Conservation (phyloP, 768 basidiomycete genomes). For the Tulasnella sp. region DNA sequence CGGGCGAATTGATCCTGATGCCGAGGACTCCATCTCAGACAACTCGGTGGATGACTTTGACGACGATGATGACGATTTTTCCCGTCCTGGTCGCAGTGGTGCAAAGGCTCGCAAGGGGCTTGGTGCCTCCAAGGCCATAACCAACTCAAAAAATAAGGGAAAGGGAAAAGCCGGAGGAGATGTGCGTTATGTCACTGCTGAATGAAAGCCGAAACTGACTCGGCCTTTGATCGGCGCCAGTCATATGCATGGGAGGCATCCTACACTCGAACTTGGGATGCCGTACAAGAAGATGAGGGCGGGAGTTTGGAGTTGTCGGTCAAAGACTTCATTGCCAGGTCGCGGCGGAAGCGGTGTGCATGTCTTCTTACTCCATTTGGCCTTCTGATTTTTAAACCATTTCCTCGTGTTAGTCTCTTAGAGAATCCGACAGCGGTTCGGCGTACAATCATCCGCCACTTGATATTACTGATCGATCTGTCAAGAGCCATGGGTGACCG, state of each 20-base stretch:
- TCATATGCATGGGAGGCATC: conserved; percentile 90
- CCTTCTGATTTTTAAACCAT: conserved; percentile 2
- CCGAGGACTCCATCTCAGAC: conserved; percentile 62
- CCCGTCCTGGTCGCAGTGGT: conserved; percentile 14
- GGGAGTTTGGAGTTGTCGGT: conserved; percentile 88
- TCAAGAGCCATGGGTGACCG: conserved; percentile 89
- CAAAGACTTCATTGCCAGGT: conserved; percentile 77
- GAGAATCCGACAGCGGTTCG: conserved; percentile 81
- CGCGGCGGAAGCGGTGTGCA: conserved; percentile 64
- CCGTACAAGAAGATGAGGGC: conserved; percentile 88
- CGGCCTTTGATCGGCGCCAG: conserved; percentile 10
- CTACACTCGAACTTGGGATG: conserved; percentile 92
- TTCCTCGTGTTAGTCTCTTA: conserved; percentile 44
- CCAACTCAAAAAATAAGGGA: conserved; percentile 35
- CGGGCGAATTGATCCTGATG: conserved; percentile 20
- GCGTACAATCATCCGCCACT: conserved; percentile 91
- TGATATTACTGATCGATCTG: conserved; percentile 85
- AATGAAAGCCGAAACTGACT: neutral
- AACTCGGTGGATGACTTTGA: conserved; percentile 48
- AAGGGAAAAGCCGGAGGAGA: conserved; percentile 51
- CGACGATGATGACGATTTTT: conserved; percentile 26
- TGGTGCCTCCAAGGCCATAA: neutral
- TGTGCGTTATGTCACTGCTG: neutral
- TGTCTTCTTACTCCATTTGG: conserved; percentile 5
- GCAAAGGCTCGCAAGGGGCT: neutral